phyloP scores from a whole-genome alignment of 2,329 filamentous ascomycete species.

The Talaromyces verruculosus region DNA sequence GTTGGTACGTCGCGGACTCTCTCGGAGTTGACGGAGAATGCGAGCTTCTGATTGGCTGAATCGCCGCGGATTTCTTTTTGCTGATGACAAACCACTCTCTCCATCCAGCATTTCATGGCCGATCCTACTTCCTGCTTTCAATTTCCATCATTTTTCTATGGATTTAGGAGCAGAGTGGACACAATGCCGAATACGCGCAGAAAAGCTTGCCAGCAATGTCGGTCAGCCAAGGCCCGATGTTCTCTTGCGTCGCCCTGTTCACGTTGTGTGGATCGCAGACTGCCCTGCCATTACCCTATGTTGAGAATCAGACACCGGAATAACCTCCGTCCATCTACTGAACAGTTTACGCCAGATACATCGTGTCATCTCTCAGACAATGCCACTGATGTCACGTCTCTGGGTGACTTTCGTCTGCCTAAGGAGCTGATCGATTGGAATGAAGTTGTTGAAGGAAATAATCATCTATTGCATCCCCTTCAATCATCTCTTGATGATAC shows the following conservation, averaged over 20 bases:
- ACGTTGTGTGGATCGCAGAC: constrained; percentile 10
- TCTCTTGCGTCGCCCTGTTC: constrained; percentile 9
- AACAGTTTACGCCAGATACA: neutral
- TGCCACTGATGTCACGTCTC: neutral
- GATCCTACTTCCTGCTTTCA: neutral
- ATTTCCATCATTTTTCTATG: neutral
- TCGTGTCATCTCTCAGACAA: neutral
- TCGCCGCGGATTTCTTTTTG: neutral
- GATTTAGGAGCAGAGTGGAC: neutral
- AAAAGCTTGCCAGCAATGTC: constrained; percentile 17
- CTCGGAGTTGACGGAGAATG: neutral
- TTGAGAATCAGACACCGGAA: neutral
- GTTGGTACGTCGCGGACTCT: neutral
- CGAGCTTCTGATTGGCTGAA: constrained; percentile 1
- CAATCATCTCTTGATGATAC: neutral
- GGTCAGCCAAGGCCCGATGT: constrained; percentile 16
- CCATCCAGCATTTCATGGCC: neutral
- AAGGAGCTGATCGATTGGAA: neutral
- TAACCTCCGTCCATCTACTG: neutral
- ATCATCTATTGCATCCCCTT: neutral
- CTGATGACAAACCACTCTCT: neutral
- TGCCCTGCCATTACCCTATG: constrained; percentile 8
- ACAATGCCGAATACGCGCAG: constrained; percentile 10
- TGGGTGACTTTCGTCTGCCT: neutral
- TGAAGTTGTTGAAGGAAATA: neutral